Percentiles rank a stretch among this genome's conserved stretches.
phyloP scores from a whole-genome alignment of 164 flowering plant species.

The Macadamia integrifolia region DNA sequence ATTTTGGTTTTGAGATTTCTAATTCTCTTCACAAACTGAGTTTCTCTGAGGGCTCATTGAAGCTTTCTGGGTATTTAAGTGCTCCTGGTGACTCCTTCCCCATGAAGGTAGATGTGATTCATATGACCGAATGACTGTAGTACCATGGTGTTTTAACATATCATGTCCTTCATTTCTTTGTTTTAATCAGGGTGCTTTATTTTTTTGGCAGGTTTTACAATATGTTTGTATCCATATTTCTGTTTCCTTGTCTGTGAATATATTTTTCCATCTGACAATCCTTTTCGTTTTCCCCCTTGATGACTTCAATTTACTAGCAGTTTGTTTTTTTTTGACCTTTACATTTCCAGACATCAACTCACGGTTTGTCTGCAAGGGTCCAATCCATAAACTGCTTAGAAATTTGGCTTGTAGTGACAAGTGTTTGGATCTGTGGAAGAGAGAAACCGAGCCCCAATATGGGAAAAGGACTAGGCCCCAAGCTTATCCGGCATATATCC shows the following conservation, averaged over 20 bases:
- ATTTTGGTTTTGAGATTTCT: conserved; percentile 54
- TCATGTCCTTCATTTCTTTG: neutral
- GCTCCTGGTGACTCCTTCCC: conserved; percentile 36
- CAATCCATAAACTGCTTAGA: conserved; percentile 71
- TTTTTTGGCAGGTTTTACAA: conserved; percentile 72
- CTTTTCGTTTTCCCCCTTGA: neutral
- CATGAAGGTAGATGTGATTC: conserved; percentile 49
- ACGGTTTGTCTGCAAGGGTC: conserved; percentile 63
- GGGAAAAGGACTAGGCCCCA: conserved; percentile 50
- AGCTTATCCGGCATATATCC: conserved; percentile 46
- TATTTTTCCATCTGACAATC: neutral
- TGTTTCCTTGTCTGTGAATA: neutral
- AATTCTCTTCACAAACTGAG: conserved; percentile 40
- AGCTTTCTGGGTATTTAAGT: conserved; percentile 71
- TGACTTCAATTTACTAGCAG: neutral
- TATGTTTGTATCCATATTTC: conserved; percentile 80
- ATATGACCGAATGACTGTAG: neutral
- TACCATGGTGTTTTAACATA: neutral
- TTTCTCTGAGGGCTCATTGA: conserved; percentile 41
- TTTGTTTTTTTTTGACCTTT: conserved; percentile 31
- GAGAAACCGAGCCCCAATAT: conserved; percentile 15
- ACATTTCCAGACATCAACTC: conserved; percentile 70
- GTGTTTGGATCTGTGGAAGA: conserved; percentile 26
- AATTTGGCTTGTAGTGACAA: conserved; percentile 43
- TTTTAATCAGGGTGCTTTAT: conserved; percentile 17